A percentile compares a stretch with the other conserved stretches of the same genome.
Conservation (phyloP, 2,329 filamentous ascomycete genomes). For the Sporothrix pallida region DNA sequence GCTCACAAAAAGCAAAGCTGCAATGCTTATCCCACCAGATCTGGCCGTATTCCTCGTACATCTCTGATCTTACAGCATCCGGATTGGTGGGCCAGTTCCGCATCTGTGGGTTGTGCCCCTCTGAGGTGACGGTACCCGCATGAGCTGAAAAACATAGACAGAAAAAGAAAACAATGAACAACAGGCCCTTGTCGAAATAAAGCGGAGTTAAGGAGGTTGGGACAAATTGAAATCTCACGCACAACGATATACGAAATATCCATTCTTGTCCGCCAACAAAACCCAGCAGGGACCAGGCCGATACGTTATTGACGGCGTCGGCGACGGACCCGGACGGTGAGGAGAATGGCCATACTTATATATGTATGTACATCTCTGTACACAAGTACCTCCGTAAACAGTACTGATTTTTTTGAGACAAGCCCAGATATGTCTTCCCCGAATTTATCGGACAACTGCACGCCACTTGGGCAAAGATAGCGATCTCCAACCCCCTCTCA, state of each 20-base stretch:
- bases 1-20: background rate
- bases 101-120: background rate
- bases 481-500: conserved; percentile 12
- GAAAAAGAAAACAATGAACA: background rate
- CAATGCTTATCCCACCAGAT: background rate
- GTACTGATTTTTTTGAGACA: background rate
- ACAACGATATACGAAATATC: background rate
- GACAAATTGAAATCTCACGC: background rate
- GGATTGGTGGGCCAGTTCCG: conserved; percentile 15
- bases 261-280: background rate
- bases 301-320: background rate
- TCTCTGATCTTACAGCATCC: background rate
- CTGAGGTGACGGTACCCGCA: conserved; percentile 11
- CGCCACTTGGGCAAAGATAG: background rate
- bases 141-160: conserved; percentile 17
- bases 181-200: conserved; percentile 2
- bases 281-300: background rate
- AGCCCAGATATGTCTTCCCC: background rate
- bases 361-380: too few relatives aligned
- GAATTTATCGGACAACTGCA: too few relatives aligned
- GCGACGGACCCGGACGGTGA: background rate
- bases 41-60: background rate
- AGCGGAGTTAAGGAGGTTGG: conserved; percentile 26
- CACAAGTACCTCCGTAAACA: too few relatives aligned
- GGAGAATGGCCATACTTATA: too few relatives aligned